phyloP scores from a whole-genome alignment of 2,329 filamentous ascomycete species.

The Amphichorda felina region DNA sequence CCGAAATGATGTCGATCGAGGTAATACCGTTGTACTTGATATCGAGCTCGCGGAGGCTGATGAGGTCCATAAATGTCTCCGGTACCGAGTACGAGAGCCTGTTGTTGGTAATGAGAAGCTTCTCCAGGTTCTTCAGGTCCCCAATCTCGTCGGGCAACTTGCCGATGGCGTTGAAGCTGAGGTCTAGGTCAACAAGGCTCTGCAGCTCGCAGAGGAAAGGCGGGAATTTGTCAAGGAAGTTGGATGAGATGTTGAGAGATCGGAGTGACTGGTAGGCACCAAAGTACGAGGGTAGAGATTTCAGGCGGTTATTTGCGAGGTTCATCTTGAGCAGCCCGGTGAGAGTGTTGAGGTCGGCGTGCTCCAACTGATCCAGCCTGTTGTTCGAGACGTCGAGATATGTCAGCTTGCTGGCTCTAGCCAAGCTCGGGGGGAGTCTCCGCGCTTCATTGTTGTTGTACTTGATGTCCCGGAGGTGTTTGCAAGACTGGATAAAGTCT shows the following conservation, averaged over 20 bases:
- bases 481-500: slow-evolving; percentile 91
- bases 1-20: slow-evolving; percentile 77
- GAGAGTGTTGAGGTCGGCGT: slow-evolving; percentile 68
- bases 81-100: slow-evolving; percentile 67
- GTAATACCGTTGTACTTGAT: slow-evolving; percentile 86
- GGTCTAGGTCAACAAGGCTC: slow-evolving; percentile 81
- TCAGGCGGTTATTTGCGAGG: slow-evolving; percentile 84
- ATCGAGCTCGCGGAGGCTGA: slow-evolving; percentile 79
- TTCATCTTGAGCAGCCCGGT: slow-evolving; percentile 76
- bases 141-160: slow-evolving; percentile 69
- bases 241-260: slow-evolving; percentile 85
- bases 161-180: slow-evolving; percentile 90
- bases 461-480: slow-evolving; percentile 86
- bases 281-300: slow-evolving; percentile 70
- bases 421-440: slow-evolving; percentile 72
- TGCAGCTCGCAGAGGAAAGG: slow-evolving; percentile 72
- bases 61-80: slow-evolving; percentile 57
- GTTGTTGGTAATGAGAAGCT: slow-evolving; percentile 94
- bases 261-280: slow-evolving; percentile 67
- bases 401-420: slow-evolving; percentile 68
- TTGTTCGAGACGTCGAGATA: slow-evolving; percentile 95
- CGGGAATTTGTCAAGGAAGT: slow-evolving; percentile 77
- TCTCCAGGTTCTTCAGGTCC: slow-evolving; percentile 66
- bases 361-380: slow-evolving; percentile 72
- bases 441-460: slow-evolving; percentile 90